Evolutionary conservation across 106 monocot genomes (phyloP).

Genomic region (Allium fistulosum): DNA sequence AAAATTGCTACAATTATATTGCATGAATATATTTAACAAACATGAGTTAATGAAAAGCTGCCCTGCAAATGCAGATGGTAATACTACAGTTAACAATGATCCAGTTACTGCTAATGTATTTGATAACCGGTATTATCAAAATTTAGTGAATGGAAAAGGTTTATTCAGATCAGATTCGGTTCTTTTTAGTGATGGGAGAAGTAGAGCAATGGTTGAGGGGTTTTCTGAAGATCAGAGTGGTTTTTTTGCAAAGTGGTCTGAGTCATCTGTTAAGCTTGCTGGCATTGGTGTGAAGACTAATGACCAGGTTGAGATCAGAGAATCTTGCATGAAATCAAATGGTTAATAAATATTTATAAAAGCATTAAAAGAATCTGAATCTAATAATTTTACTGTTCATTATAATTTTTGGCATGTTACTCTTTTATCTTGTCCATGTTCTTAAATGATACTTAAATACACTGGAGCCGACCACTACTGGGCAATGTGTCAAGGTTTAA

Average conservation of each 20-base stretch:
- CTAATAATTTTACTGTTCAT: too few species aligned
- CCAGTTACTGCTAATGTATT: constrained; percentile 6
- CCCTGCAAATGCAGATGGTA: constrained; percentile 10
- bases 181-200: constrained; percentile 5
- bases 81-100: constrained; percentile 9
- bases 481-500: too few species aligned
- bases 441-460: too few species aligned
- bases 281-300: constrained; percentile 61
- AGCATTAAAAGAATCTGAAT: too few species aligned
- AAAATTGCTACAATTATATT: too few species aligned
- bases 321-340: constrained; percentile 8
- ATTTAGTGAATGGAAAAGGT: constrained; percentile 6
- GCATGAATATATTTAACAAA: too few species aligned
- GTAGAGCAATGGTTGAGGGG: constrained; percentile 5
- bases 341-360: not conserved
- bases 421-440: too few species aligned
- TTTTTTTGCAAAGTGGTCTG: constrained; percentile 62
- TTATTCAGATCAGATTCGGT: constrained; percentile 16
- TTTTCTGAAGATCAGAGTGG: constrained; percentile 32
- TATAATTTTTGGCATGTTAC: too few species aligned
- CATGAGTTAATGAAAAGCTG: constrained; percentile 10
- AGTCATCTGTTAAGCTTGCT: constrained; percentile 55
- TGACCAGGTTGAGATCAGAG: constrained; percentile 45
- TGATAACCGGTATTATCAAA: constrained; percentile 11
- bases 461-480: too few species aligned